Evolutionary conservation across 2,329 filamentous ascomycete species (phyloP), one percentile per base, ranked within the genome.

Genomic region (Nothopassalora personata): DNA sequence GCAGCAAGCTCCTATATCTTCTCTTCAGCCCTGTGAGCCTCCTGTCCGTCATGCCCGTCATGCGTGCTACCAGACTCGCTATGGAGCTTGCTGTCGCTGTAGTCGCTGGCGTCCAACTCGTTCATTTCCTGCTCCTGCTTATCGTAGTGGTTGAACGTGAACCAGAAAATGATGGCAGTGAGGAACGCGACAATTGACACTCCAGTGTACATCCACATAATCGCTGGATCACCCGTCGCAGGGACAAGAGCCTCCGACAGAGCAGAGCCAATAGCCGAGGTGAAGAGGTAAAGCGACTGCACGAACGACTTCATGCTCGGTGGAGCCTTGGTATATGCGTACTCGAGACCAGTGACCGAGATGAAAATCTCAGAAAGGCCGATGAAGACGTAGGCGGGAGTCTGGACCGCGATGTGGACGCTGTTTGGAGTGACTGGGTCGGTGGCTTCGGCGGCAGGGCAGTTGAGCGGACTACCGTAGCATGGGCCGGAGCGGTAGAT

Each of bases 161-260:
- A 54, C 62, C 64, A 71, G 64, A 72, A 72, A 33, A 70, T 23
- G 10, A 67, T 53, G 2, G 63, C 68, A 13, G 64, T 63, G 19
- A 59, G n/a, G 19, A 64, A 58, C 1, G 68, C 62, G 18, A 61
- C 64, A 18, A 68, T 48, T 4, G 64, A 59, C 7, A 72, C 59
- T 9, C 69, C 69, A 19, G 66, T 68, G 58, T 72, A 72, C 79
- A 89, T 81, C 84, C 85, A 88, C 58, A 86, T 68, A 66, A 88
- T 80, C 64, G 84, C 79, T 23, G 87, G 87, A 69, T 90, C 84
- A 58, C 80, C 80, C 6, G 84, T 81, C 5, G 79, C 74, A 0
- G 86, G 83, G 1, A 83, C 80, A 11, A 89, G 74, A 2, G 85
- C 81, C 65, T 86, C 82, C 2, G 82, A 84, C 23, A 90, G 73